Conservation (phyloP, 2,329 filamentous ascomycete genomes). For the Xylaria sp. region DNA sequence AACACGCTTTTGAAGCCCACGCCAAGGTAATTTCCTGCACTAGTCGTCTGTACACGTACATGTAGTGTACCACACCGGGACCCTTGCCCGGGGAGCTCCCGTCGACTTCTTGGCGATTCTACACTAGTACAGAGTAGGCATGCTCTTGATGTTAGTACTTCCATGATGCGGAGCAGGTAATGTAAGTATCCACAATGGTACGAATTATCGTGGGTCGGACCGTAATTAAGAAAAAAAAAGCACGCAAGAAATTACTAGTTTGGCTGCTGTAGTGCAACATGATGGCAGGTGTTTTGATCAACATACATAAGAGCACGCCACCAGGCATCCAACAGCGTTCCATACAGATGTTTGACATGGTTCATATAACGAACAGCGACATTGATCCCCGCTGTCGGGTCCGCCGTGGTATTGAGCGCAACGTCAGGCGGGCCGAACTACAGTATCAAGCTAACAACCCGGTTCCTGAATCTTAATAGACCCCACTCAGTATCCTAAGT, state of each 20-base stretch:
- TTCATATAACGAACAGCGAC: not conserved
- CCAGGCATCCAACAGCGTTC: constrained; percentile 3
- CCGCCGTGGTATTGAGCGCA: constrained; percentile 8
- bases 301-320: not conserved
- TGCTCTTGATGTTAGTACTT: constrained; percentile 1
- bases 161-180: not conserved
- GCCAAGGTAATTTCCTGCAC: no score
- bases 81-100: constrained; percentile 12
- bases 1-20: no score
- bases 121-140: not conserved
- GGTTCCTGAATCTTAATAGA: constrained; percentile 8
- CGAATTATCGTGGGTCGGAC: not conserved
- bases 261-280: not conserved
- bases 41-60: no score
- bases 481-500: no score
- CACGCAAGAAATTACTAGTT: not conserved
- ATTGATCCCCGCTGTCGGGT: constrained; percentile 12
- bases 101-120: not conserved
- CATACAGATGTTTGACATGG: not conserved
- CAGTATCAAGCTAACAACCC: constrained; percentile 15
- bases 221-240: not conserved
- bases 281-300: not conserved
- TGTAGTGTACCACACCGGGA: not conserved
- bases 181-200: constrained; percentile 6
- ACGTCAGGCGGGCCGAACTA: constrained; percentile 18